phyloP scores from a whole-genome alignment of 495 filamentous ascomycete species.

The Podospora pseudocomata region DNA sequence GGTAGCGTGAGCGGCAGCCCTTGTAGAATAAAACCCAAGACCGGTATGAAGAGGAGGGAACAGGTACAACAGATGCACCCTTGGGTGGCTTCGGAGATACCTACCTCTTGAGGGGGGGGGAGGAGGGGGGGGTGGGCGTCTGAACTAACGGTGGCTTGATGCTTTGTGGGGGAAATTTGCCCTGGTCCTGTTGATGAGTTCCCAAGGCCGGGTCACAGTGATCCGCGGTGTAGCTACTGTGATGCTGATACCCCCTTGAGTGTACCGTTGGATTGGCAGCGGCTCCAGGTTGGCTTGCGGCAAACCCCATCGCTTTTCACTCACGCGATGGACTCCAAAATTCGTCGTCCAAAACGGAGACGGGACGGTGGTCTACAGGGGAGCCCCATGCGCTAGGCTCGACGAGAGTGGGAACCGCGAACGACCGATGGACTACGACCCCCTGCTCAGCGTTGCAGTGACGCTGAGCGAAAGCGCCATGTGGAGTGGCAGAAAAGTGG shows the following conservation, averaged over 20 bases:
- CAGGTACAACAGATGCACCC: neutral
- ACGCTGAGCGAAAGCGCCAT: conserved; percentile 13
- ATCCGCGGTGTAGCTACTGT: neutral
- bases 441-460: conserved; percentile 25
- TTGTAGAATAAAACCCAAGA: neutral
- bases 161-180: conserved; percentile 5
- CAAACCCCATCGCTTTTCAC: neutral
- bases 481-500: conserved; percentile 24
- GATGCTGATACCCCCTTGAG: neutral
- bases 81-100: neutral
- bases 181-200: conserved; percentile 6
- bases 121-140: neutral
- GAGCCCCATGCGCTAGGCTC: conserved; percentile 9
- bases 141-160: neutral
- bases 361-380: conserved; percentile 15
- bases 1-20: conserved; percentile 9
- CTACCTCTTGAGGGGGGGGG: neutral
- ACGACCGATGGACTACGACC: neutral
- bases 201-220: conserved; percentile 11
- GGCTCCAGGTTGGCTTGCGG: neutral
- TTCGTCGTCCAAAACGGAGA: conserved; percentile 11
- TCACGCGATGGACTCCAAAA: neutral
- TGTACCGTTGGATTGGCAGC: neutral
- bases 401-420: neutral
- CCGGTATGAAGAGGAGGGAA: neutral